phyloP scores from a whole-genome alignment of 176 grass and related monocot genomes.

The Oryza coarctata region DNA sequence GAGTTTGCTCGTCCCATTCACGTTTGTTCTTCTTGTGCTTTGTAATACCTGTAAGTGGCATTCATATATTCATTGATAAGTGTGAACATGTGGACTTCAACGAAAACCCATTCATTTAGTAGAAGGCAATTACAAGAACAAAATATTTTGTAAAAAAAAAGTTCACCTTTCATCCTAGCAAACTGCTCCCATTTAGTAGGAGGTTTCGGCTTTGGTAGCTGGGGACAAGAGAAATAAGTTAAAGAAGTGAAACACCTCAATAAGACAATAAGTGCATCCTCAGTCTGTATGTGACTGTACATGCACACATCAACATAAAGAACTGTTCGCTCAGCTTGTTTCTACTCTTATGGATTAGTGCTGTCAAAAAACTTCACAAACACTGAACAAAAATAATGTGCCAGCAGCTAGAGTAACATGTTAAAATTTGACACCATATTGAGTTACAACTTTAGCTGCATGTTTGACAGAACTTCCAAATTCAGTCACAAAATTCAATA shows the following conservation, averaged over 20 bases:
- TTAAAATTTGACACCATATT: not conserved
- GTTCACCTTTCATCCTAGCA: conserved; percentile 71
- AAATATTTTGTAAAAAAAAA: not conserved
- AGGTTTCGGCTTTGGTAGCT: conserved; percentile 82
- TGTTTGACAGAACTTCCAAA: not conserved
- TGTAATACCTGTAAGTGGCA: conserved; percentile 56
- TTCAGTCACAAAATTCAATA: not conserved
- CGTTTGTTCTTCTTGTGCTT: conserved; percentile 84
- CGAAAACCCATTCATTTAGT: not conserved
- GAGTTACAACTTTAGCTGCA: not conserved
- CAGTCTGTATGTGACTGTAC: not conserved
- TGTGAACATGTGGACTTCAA: not conserved
- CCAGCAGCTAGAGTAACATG: not conserved
- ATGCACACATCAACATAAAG: not conserved
- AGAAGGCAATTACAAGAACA: not conserved
- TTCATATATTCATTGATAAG: not conserved
- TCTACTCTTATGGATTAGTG: not conserved
- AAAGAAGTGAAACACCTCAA: not conserved
- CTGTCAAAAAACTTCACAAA: not conserved
- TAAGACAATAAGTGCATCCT: not conserved
- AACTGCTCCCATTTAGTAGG: conserved; percentile 95
- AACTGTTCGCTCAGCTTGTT: not conserved
- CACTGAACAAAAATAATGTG: not conserved
- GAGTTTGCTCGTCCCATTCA: conserved; percentile 77
- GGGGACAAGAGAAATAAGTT: not conserved